These are phyloP conservation scores for Saccharomyces hybrid DNA, from an alignment of 1,139 yeast genomes.

Conservation along the genomic window DNA sequence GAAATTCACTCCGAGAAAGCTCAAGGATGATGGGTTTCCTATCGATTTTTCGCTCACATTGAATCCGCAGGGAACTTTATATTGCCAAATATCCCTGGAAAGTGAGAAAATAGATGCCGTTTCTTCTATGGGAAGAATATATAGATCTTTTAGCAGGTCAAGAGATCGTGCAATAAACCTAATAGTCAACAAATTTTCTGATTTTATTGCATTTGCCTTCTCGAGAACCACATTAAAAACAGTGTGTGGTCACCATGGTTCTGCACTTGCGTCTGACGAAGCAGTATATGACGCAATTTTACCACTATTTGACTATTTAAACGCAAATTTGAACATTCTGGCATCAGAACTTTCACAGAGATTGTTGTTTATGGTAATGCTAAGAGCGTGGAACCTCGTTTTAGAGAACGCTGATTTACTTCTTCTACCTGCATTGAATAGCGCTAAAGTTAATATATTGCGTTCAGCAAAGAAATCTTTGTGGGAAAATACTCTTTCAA, in stretches of 20 bases:
- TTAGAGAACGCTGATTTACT: conserved; percentile 58
- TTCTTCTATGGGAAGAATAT: conserved; percentile 71
- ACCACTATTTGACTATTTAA: conserved; percentile 70
- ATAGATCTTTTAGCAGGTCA: conserved; percentile 54
- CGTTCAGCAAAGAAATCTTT: conserved; percentile 32
- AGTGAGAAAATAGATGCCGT: conserved; percentile 71
- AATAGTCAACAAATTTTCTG: conserved; percentile 55
- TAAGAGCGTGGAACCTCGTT: conserved; percentile 68
- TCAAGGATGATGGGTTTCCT: conserved; percentile 62
- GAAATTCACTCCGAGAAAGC: conserved; percentile 57
- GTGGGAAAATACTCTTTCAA: conserved; percentile 32
- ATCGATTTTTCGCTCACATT: conserved; percentile 55
- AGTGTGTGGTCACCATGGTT: conserved; percentile 46
- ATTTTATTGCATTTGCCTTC: conserved; percentile 39
- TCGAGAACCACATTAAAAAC: conserved; percentile 44
- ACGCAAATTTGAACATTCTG: conserved; percentile 57
- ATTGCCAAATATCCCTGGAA: conserved; percentile 65
- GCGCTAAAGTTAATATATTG: conserved; percentile 40
- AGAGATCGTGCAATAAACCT: conserved; percentile 58
- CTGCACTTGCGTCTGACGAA: conserved; percentile 41
- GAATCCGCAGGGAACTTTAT: conserved; percentile 60
- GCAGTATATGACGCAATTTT: conserved; percentile 61
- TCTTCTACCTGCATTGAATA: conserved; percentile 62
- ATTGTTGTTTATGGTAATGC: conserved; percentile 58
- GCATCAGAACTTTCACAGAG: conserved; percentile 57